Evolutionary conservation across 228 moss, liverwort and hornwort genomes (phyloP).

Genomic region (Sphagnum magellanicum): DNA sequence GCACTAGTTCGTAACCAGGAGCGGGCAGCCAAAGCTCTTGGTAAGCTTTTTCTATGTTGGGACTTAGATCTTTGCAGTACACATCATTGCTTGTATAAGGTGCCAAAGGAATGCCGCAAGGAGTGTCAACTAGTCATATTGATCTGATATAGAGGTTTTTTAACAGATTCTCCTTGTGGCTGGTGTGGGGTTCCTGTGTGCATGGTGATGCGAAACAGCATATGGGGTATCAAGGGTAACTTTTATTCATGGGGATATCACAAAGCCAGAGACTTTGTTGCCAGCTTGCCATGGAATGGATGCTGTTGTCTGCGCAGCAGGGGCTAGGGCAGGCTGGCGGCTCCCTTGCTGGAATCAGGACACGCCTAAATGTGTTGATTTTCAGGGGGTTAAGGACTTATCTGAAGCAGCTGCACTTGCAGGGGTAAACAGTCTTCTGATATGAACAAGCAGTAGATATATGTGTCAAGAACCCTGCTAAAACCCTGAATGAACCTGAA

Average conservation of each 20-base stretch:
- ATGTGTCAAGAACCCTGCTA: neutral
- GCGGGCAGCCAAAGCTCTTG: conserved; percentile 63
- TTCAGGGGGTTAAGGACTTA: conserved; percentile 62
- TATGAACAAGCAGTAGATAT: too few relatives aligned
- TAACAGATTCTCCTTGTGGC: too few relatives aligned
- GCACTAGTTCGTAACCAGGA: conserved; percentile 74
- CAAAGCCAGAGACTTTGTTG: conserved; percentile 61
- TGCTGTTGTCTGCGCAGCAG: conserved; percentile 59
- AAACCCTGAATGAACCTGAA: neutral
- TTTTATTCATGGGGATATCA: conserved; percentile 72
- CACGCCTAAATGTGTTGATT: conserved; percentile 78
- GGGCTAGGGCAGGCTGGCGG: conserved; percentile 85
- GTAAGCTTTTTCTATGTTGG: conserved; percentile 21
- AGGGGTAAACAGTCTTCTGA: conserved; percentile 31
- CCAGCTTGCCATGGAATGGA: conserved; percentile 69
- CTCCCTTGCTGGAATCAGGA: conserved; percentile 67
- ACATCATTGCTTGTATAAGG: too few relatives aligned
- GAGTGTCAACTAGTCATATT: too few relatives aligned
- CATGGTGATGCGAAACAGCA: conserved; percentile 15
- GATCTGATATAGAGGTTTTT: too few relatives aligned
- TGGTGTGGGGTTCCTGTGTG: too few relatives aligned
- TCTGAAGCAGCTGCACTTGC: conserved; percentile 65
- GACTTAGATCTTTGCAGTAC: too few relatives aligned
- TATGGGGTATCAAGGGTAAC: conserved; percentile 57
- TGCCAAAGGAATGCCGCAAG: too few relatives aligned